Base-by-base conservation (phyloP, 257 asterid genomes). In the Perilla frutescens region DNA sequence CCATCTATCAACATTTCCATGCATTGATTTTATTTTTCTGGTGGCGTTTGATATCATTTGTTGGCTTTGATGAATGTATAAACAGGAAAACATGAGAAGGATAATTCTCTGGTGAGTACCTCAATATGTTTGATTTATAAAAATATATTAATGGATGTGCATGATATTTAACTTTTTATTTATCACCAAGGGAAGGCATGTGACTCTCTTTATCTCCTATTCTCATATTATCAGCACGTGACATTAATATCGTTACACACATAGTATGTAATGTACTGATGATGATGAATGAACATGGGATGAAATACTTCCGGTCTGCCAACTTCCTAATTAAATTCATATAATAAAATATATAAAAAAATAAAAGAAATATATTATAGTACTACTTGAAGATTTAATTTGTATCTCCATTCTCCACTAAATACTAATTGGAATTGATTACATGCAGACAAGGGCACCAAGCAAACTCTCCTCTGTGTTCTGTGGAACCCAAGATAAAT, bases 401-500 rank as follows among this genome's bases (percentile, higher is more conserved):
- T 64, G 26, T 41, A 54, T 66, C 8, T 31, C 11, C 9, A n/a
- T 57, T 66, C 8, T 31, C 26, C 26, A 39, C 37, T 34, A 3
- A 2, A 14, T 29, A 14, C 12, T 48, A 20, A 32, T 15, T 1
- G 5, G 4, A 48, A 12, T 45, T 61, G 62, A 9, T 51, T 43
- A 41, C 1, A 8, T 76, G 83, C 78, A 84, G 93, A n/a, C 73
- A 48, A 84, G 73, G 83, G 86, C 79, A 64, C 96, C 96, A 67
- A 91, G 78, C 87, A 91, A 87, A 81, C 83, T 87, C 61, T 91
- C 97, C 11, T 85, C 90, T 50, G 62, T 91, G 83, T 91, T 91
- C 83, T 81, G 81, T 65, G 96, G 97, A 57, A 91, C 97, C 15
- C 88, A 75, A 75, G 97, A 91, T 39, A 91, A 91, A 82, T 91